Evolutionary conservation across 345 rosid genomes (phyloP), one percentile per base, ranked within the genome.

Genomic region (Moricandia arvensis): DNA sequence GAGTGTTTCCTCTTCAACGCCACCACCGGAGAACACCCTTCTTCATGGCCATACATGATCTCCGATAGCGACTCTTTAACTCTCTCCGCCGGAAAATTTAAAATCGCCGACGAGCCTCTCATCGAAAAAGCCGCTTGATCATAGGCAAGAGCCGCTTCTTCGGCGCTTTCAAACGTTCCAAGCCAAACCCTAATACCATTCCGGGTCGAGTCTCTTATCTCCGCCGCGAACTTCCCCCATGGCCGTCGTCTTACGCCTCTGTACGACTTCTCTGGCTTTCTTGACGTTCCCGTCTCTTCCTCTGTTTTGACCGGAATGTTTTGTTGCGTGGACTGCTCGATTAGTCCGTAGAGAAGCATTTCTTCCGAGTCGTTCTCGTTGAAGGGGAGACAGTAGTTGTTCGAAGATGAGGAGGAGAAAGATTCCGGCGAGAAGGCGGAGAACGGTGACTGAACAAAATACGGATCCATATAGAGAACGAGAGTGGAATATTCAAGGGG

Each of bases 281-380:
- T 75, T 0, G 82, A 81, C 27, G 17, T 84, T 34, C 15, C 16
- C 2, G 7, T 63, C 37, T 81, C 79, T 38, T 66, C 70, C 5
- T 70, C 76, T 8, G 53, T 5, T 55, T 62, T 61, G 15, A 37
- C 17, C 38, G 59, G 38, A 72, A 62, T 1, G 66, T 2, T 47
- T 54, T 64, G 72, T 68, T n/a, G 80, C 31, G 33, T 79, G 51
- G 77, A 85, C 27, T 76, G 81, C 9, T 85, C 75, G 15, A 91
- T 85, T 12, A 93, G 70, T 0, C 88, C 89, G 60, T 82, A 87
- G 10, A 91, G 88, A 71, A 86, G 91, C 98, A 93, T 93, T 82
- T 93, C 98, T 17, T 90, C 93, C 0, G 96, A 87, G 79, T 93
- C 98, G 62, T 91, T 91, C 75, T 93, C 98, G 76, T 93, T 85